These are phyloP conservation scores for Russula vinacea DNA, from an alignment of 768 basidiomycete genomes.

Conservation along the genomic window DNA sequence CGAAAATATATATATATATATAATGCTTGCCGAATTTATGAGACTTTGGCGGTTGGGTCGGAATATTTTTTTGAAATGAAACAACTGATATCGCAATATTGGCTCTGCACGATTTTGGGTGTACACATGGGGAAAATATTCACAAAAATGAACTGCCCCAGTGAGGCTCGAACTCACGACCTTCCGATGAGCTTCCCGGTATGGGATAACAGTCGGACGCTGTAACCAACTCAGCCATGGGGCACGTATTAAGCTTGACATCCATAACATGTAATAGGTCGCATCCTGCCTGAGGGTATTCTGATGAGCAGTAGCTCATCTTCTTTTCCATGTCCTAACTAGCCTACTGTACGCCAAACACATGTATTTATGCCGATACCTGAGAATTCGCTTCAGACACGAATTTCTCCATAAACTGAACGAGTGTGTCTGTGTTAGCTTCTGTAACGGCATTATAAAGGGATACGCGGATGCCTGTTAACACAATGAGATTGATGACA, in stretches of 20 bases:
- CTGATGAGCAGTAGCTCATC: too few species aligned
- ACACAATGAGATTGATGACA: slow-evolving; percentile 8
- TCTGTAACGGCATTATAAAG: slow-evolving; percentile 87
- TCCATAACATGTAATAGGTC: neutral
- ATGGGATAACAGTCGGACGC: slow-evolving; percentile 65
- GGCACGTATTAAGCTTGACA: slow-evolving; percentile 38
- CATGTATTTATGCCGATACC: neutral
- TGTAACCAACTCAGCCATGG: slow-evolving; percentile 78
- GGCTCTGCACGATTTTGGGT: neutral
- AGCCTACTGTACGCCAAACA: neutral
- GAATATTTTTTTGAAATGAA: too few species aligned
- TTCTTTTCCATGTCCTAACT: too few species aligned
- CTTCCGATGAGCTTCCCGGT: slow-evolving; percentile 48
- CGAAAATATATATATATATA: too few species aligned
- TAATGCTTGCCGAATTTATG: too few species aligned
- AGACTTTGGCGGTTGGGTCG: too few species aligned
- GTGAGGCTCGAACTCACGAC: slow-evolving; percentile 69
- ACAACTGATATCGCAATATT: too few species aligned
- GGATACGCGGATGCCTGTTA: slow-evolving; percentile 70
- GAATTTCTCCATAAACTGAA: slow-evolving; percentile 60
- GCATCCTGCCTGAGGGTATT: too few species aligned
- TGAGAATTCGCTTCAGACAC: slow-evolving; percentile 29
- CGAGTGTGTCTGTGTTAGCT: slow-evolving; percentile 60
- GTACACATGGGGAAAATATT: neutral
- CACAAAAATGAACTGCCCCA: slow-evolving; percentile 43